Conservation (phyloP, 768 basidiomycete species). For the Phanerodontia chrysosporium region DNA sequence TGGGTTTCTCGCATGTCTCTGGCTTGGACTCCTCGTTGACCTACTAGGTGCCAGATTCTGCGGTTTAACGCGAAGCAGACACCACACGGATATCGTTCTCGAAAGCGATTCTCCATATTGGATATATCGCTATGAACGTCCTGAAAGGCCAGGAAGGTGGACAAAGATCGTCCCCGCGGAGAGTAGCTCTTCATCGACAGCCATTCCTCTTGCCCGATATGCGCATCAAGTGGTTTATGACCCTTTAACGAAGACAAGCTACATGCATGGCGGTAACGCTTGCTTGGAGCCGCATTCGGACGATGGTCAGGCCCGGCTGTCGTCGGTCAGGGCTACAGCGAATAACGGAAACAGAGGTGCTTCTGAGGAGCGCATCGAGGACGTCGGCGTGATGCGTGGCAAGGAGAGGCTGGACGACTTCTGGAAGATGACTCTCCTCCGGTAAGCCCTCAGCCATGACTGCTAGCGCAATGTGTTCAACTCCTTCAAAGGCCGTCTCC, state of each 20-base stretch:
- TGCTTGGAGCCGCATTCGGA: slow-evolving; percentile 33
- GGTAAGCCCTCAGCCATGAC: slow-evolving; percentile 37
- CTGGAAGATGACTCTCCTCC: slow-evolving; percentile 66
- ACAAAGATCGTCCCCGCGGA: slow-evolving; percentile 45
- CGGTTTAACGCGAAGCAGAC: slow-evolving; percentile 46
- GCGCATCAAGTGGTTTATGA: slow-evolving; percentile 81
- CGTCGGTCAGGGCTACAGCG: neutral
- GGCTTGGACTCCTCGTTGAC: too few relatives aligned
- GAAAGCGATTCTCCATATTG: slow-evolving; percentile 54
- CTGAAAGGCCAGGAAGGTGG: slow-evolving; percentile 60
- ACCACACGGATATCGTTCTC: slow-evolving; percentile 37
- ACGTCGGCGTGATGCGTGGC: slow-evolving; percentile 8
- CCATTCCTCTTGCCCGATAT: slow-evolving; percentile 54
- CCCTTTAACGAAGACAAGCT: slow-evolving; percentile 47
- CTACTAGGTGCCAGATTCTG: slow-evolving; percentile 44
- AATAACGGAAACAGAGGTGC: slow-evolving; percentile 5
- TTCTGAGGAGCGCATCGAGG: neutral
- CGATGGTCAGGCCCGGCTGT: neutral
- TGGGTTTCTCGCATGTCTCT: too few relatives aligned
- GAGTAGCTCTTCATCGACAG: neutral
- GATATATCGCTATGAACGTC: slow-evolving; percentile 57
- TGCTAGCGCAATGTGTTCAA: neutral
- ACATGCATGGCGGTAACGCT: slow-evolving; percentile 76
- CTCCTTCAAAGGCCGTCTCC: slow-evolving; percentile 44
- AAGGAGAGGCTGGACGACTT: slow-evolving; percentile 66